Evolutionary conservation across 148 eudicot species (phyloP).

Genomic region (Rhododendron williamsianum): DNA sequence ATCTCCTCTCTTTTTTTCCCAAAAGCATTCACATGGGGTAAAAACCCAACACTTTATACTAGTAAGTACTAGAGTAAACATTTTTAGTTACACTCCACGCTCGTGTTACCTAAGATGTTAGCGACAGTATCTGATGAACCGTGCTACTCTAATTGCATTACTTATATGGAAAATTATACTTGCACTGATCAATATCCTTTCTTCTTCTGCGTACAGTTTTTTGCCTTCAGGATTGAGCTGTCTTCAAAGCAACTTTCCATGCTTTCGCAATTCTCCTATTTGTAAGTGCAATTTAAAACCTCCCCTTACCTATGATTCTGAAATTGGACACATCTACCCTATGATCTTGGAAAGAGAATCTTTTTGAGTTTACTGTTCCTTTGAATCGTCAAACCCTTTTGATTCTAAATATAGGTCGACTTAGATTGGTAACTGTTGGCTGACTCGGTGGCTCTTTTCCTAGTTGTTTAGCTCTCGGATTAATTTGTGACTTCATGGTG

Average conservation of each 20-base stretch:
- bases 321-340: not conserved
- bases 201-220: slow-evolving; percentile 16
- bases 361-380: not conserved
- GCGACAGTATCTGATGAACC: not conserved
- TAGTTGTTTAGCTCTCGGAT: not conserved
- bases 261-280: slow-evolving; percentile 27
- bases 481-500: not conserved
- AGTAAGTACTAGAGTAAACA: not conserved
- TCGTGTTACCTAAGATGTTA: not conserved
- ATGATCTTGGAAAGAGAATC: not conserved
- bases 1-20: too few species aligned
- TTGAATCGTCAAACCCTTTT: not conserved
- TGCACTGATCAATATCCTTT: not conserved
- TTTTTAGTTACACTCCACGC: too few species aligned
- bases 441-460: not conserved
- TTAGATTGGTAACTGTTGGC: not conserved
- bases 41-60: not conserved
- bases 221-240: slow-evolving; percentile 35
- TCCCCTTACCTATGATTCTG: not conserved
- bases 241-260: slow-evolving; percentile 37
- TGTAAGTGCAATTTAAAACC: slow-evolving; percentile 21
- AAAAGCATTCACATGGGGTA: too few species aligned
- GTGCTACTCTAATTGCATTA: not conserved
- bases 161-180: not conserved
- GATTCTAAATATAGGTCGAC: not conserved